Evolutionary conservation across 257 asterid genomes (phyloP).

Genomic region (Solanum ossicruentum): DNA sequence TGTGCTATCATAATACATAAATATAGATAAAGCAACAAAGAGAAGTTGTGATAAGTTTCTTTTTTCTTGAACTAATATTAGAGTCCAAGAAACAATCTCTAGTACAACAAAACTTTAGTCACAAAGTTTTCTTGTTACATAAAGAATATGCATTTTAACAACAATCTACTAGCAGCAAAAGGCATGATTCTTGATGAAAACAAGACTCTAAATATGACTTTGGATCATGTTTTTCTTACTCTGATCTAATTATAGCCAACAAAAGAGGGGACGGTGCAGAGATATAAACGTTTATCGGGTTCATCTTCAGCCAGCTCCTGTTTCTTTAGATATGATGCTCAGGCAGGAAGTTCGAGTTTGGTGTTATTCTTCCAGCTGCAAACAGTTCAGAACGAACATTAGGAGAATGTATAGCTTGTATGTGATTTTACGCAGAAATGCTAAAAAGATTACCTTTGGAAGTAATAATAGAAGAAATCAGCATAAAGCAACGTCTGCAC

Average conservation of each 20-base stretch:
- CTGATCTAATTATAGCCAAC: background rate
- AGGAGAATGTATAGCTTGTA: background rate
- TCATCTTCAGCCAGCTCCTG: background rate
- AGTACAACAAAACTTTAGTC: background rate
- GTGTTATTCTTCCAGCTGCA: constrained; percentile 73
- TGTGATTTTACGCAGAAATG: background rate
- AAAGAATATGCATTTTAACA: background rate
- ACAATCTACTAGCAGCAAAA: background rate
- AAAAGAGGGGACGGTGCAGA: background rate
- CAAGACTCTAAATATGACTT: background rate
- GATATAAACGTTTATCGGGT: background rate
- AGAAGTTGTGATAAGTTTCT: background rate
- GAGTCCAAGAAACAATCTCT: background rate
- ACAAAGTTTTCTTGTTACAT: background rate
- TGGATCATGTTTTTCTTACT: background rate
- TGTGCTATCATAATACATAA: too few species aligned
- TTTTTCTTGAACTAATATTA: background rate
- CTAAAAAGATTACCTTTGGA: constrained; percentile 48
- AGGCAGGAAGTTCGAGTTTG: constrained; percentile 67
- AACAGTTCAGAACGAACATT: background rate
- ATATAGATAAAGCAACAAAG: background rate
- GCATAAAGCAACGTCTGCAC: constrained; percentile 72
- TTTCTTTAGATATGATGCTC: constrained; percentile 3
- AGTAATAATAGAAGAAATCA: constrained; percentile 85
- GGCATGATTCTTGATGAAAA: background rate